Base-by-base conservation (phyloP, 345 rosid species). In the Arabidopsis suecica region DNA sequence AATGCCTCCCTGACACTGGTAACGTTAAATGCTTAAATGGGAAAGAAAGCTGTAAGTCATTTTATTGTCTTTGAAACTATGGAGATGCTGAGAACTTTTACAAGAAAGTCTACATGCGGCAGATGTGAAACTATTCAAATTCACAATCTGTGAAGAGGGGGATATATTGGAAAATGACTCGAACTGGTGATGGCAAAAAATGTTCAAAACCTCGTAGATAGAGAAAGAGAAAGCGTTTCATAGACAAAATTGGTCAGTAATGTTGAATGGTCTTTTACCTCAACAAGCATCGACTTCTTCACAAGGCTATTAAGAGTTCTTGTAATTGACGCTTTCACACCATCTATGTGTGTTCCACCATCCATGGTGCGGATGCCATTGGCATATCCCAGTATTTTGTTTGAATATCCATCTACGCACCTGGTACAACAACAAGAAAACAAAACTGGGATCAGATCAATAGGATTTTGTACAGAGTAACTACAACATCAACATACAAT, bases 321-420 rank as follows among this genome's bases (percentile, higher is more conserved):
- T 37, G 97, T 95, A 70, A 95, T 75, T n/a, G 99, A 89, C 76
- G 90, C 84, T 83, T 88, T 95, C 44, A 86, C 79, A 75, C 99
- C 99, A 40, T 95, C 97, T 73, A 95, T 86, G 73, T 95, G 97
- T 37, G 97, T 92, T 53, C 97, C 97, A 78, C 97, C 99, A 86
- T 90, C 99, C 80, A 81, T 69, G 42, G 97, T 92, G 5, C 86
- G 90, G 71, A 92, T 87, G 82, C 97, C 84, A 83, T 95, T 95
- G 38, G 93, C 97, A 77, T 88, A 95, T 55, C 99, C 99, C 33
- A 95, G 74, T 73, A 91, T 72, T 65, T 87, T 89, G 74, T 92
- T 96, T 51, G 99, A 87, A 79, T 92, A 92, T 78, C 91, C 94
- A 88, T 95, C 97, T 12, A 86, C 83, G 77, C 89, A 94, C 99